These are phyloP conservation scores for Acanthochlamys bracteata DNA, from an alignment of 106 monocot genomes.

Conservation along the genomic window DNA sequence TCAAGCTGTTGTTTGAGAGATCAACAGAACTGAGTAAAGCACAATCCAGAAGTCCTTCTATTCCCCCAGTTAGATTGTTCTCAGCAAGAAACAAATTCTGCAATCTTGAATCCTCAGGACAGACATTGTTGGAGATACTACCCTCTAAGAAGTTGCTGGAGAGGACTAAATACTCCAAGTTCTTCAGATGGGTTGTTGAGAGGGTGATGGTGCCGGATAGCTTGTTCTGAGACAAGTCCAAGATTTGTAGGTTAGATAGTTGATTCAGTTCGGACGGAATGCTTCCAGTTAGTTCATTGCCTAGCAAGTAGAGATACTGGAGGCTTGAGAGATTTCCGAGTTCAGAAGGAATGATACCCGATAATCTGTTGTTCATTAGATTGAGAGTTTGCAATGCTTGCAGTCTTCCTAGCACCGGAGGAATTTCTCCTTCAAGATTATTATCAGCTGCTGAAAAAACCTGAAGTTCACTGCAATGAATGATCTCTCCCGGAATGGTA, in stretches of 20 bases:
- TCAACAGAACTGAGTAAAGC: slow-evolving; percentile 52
- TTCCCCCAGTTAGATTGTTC: slow-evolving; percentile 44
- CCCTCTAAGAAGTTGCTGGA: slow-evolving; percentile 61
- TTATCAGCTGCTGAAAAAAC: slow-evolving; percentile 50
- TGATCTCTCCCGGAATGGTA: slow-evolving; percentile 31
- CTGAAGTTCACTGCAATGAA: slow-evolving; percentile 23
- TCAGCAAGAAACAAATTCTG: slow-evolving; percentile 44
- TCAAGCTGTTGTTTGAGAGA: slow-evolving; percentile 67
- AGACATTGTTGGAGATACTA: slow-evolving; percentile 39
- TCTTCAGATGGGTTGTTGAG: slow-evolving; percentile 38
- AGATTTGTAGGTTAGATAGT: slow-evolving; percentile 31
- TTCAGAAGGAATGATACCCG: slow-evolving; percentile 47
- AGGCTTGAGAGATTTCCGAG: slow-evolving; percentile 40
- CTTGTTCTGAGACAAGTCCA: slow-evolving; percentile 67
- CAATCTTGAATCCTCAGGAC: slow-evolving; percentile 34
- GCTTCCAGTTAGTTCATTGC: slow-evolving; percentile 44
- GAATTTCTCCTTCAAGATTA: slow-evolving; percentile 46
- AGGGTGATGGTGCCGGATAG: slow-evolving; percentile 42
- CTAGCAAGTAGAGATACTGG: slow-evolving; percentile 48
- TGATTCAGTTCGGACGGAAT: slow-evolving; percentile 65
- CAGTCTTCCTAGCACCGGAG: slow-evolving; percentile 33
- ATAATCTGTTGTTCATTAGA: slow-evolving; percentile 59
- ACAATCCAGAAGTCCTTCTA: slow-evolving; percentile 44
- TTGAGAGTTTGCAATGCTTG: slow-evolving; percentile 45
- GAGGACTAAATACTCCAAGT: slow-evolving; percentile 54